Percentiles rank a stretch among this genome's conserved stretches.
These are phyloP conservation scores for Perilla frutescens DNA, from an alignment of 257 asterid species.

Conservation along the genomic window DNA sequence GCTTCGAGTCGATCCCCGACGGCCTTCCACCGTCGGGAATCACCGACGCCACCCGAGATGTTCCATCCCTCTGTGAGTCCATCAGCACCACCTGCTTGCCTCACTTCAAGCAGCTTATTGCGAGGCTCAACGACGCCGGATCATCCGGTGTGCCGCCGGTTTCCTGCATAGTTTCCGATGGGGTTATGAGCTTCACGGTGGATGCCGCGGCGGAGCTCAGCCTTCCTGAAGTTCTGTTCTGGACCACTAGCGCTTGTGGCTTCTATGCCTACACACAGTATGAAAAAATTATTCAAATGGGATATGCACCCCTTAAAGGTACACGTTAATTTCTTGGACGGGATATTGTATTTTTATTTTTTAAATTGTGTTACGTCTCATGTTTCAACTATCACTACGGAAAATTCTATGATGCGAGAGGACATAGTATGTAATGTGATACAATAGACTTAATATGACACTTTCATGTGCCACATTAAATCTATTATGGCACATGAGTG, in stretches of 20 bases:
- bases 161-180: slow-evolving; percentile 60
- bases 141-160: slow-evolving; percentile 46
- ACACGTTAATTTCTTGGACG: background rate
- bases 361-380: no score
- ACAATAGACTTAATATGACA: no score
- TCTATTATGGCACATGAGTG: no score
- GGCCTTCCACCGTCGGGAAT: slow-evolving; percentile 55
- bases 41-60: slow-evolving; percentile 52
- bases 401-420: no score
- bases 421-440: no score
- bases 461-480: no score
- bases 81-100: slow-evolving; percentile 36
- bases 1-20: slow-evolving; percentile 58
- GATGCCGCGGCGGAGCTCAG: slow-evolving; percentile 62
- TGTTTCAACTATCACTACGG: no score
- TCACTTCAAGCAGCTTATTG: slow-evolving; percentile 49
- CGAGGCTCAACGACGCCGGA: slow-evolving; percentile 35
- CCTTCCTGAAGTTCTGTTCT: slow-evolving; percentile 55
- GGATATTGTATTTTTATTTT: background rate
- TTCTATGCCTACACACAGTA: slow-evolving; percentile 43
- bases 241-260: slow-evolving; percentile 54
- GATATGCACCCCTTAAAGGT: slow-evolving; percentile 55
- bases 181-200: slow-evolving; percentile 51
- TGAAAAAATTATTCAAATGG: slow-evolving; percentile 39
- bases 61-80: slow-evolving; percentile 39